A percentile compares a stretch with the other conserved stretches of the same genome.
Conservation (phyloP, 768 basidiomycete species). For the Psilocybe cubensis region DNA sequence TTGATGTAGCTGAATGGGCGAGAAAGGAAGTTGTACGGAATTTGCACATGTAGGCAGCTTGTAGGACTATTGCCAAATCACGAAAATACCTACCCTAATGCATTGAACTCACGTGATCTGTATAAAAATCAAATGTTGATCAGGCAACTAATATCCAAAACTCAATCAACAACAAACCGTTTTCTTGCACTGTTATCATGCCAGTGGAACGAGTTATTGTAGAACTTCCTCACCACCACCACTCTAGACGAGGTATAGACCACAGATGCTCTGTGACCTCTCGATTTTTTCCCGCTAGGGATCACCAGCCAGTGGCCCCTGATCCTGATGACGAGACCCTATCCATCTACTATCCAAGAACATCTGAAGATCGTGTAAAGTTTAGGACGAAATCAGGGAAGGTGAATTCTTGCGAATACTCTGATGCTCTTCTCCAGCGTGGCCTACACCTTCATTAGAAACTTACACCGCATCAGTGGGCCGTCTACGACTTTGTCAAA, state of each 20-base stretch:
- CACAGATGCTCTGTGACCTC: background rate
- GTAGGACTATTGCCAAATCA: background rate
- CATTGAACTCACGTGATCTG: background rate
- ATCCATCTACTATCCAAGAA: slow-evolving; percentile 25
- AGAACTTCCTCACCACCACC: too few species aligned
- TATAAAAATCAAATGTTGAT: too few species aligned
- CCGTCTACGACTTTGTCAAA: slow-evolving; percentile 56
- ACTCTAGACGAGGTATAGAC: too few species aligned
- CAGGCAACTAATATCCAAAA: too few species aligned
- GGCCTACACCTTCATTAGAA: slow-evolving; percentile 31
- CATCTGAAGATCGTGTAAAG: slow-evolving; percentile 25
- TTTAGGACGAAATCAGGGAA: slow-evolving; percentile 40
- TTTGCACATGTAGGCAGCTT: background rate
- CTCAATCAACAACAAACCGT: background rate
- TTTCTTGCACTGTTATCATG: background rate
- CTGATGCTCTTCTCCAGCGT: background rate
- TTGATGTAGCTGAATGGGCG: background rate
- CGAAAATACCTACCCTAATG: background rate
- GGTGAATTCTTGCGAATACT: slow-evolving; percentile 22
- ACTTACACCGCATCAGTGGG: slow-evolving; percentile 59
- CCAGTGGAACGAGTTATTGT: background rate
- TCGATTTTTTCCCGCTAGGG: background rate
- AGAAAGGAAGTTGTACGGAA: background rate
- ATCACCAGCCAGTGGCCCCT: background rate
- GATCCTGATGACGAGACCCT: background rate